Percentiles rank a stretch among this genome's conserved stretches.
Evolutionary conservation across 169 alveolate species (phyloP).

Genomic region (Fabrea salina): DNA sequence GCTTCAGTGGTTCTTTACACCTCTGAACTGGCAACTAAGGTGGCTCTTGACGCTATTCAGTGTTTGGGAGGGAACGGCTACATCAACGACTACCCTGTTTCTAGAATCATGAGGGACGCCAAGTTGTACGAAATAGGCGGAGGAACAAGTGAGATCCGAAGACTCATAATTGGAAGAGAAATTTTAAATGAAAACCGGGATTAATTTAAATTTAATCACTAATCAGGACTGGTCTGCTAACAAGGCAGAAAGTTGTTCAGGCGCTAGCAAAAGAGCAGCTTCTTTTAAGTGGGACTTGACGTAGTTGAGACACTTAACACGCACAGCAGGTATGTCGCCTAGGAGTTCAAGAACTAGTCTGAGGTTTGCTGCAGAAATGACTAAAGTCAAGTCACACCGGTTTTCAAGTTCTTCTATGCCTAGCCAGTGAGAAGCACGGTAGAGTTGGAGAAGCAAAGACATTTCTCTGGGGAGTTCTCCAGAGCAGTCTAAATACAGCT

Average conservation of each 20-base stretch:
- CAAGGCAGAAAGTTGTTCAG: constrained; percentile 26
- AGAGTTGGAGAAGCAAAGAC: neutral
- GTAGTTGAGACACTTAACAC: constrained; percentile 12
- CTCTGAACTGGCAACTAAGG: constrained; percentile 60
- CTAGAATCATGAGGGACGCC: constrained; percentile 80
- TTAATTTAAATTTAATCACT: too few relatives aligned
- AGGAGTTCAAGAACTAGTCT: neutral
- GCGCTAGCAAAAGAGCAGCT: constrained; percentile 23
- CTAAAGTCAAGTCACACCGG: neutral
- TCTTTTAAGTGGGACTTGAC: constrained; percentile 14
- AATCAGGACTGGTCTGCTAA: too few relatives aligned
- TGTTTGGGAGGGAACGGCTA: constrained; percentile 83
- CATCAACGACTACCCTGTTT: constrained; percentile 73
- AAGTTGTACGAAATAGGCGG: constrained; percentile 89
- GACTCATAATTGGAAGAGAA: constrained; percentile 81
- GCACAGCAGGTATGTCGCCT: constrained; percentile 22
- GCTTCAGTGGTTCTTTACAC: constrained; percentile 72
- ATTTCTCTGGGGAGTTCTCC: constrained; percentile 7
- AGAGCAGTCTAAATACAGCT: constrained; percentile 13
- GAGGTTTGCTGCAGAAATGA: constrained; percentile 5
- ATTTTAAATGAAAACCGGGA: constrained; percentile 29
- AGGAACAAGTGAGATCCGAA: constrained; percentile 84
- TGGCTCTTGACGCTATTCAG: constrained; percentile 73
- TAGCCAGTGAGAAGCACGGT: constrained; percentile 19
- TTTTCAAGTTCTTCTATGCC: constrained; percentile 12